Evolutionary conservation across 208 protist species (phyloP).

Genomic region (Leishmania tarentolae): DNA sequence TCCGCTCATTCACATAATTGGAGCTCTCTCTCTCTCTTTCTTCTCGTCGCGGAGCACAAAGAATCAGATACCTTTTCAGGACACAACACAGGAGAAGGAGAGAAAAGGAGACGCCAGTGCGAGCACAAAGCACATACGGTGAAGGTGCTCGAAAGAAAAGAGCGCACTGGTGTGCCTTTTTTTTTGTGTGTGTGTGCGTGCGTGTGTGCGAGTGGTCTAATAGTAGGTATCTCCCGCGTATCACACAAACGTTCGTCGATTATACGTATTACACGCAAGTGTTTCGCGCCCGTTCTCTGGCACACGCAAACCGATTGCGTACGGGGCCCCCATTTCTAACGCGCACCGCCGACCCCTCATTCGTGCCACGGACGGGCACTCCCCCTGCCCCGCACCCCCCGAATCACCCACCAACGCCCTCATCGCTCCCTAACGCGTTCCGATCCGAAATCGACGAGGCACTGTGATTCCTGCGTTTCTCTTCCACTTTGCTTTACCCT

Average conservation of each 20-base stretch:
- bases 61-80: no score
- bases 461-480: constrained; percentile 1
- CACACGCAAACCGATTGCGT: no score
- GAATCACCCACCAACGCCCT: neutral
- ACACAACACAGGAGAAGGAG: neutral
- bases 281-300: neutral
- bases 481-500: neutral
- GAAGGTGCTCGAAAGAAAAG: neutral
- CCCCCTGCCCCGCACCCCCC: neutral
- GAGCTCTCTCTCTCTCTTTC: neutral
- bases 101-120: neutral
- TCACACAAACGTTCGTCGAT: neutral
- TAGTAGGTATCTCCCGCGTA: neutral
- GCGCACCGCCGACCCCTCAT: neutral
- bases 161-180: neutral
- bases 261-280: neutral
- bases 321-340: neutral
- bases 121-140: neutral
- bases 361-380: neutral
- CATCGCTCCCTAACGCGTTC: neutral
- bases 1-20: neutral
- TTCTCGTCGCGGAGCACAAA: neutral
- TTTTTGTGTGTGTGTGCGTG: neutral
- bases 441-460: neutral
- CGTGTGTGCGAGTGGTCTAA: neutral